A percentile compares a stretch with the other conserved stretches of the same genome.
These are phyloP conservation scores for Rhodotorula sp. DNA, from an alignment of 1,284 basidiomycete species.

Conservation along the genomic window DNA sequence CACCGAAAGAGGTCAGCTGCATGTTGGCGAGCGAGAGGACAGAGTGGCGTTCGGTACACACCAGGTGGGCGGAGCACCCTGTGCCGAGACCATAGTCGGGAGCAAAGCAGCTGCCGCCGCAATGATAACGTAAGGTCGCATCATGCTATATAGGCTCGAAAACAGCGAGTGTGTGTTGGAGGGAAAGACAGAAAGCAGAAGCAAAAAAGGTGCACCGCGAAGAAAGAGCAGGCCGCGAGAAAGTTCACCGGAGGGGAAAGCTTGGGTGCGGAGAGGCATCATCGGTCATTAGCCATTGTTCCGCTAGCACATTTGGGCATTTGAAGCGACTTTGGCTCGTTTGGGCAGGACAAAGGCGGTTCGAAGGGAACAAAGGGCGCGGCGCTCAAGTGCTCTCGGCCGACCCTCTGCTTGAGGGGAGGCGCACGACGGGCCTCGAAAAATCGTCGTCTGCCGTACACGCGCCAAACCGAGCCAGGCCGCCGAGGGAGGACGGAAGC, in stretches of 20 bases:
- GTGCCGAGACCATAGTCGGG: slow-evolving; percentile 17
- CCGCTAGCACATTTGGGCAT: too few relatives aligned
- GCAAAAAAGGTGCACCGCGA: too few relatives aligned
- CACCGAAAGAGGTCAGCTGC: neutral
- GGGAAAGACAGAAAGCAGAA: neutral
- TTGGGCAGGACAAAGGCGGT: neutral
- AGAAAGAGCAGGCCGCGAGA: neutral
- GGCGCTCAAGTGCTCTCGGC: neutral
- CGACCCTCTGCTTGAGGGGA: neutral
- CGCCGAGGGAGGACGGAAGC: neutral
- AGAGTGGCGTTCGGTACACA: neutral
- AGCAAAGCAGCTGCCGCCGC: slow-evolving; percentile 20
- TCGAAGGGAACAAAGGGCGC: neutral
- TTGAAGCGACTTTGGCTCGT: too few relatives aligned
- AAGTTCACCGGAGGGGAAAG: neutral
- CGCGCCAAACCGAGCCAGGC: too few relatives aligned
- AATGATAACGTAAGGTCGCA: slow-evolving; percentile 27
- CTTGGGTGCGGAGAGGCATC: neutral
- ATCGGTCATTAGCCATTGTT: neutral
- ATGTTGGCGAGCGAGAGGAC: neutral
- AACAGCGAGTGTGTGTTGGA: neutral
- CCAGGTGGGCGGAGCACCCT: slow-evolving; percentile 16
- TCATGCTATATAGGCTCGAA: neutral
- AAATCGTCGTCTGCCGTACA: neutral
- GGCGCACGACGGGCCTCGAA: neutral